Percentiles rank a stretch among this genome's conserved stretches.
phyloP scores from a whole-genome alignment of 1,139 yeast species.

The Nakaseomyces delphensis region DNA sequence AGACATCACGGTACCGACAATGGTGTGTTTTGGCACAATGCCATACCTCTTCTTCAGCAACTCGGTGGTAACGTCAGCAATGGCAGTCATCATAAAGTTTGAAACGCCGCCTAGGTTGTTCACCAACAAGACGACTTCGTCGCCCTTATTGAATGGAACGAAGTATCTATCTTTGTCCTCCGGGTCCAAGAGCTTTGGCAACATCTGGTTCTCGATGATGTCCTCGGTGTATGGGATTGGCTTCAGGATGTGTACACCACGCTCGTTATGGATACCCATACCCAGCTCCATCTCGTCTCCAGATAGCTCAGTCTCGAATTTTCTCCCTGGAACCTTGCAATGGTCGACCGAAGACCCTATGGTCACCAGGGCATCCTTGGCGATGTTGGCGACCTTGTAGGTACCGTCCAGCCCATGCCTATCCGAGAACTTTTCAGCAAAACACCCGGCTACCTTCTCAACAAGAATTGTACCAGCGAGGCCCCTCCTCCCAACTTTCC shows the following conservation, averaged over 20 bases:
- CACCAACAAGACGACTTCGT: constrained; percentile 59
- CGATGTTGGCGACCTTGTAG: constrained; percentile 48
- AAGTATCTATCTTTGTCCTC: constrained; percentile 62
- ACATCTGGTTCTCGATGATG: constrained; percentile 41
- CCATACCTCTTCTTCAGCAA: constrained; percentile 40
- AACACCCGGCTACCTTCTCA: constrained; percentile 80
- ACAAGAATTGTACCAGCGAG: constrained; percentile 83
- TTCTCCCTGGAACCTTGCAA: constrained; percentile 78
- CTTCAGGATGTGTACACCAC: constrained; percentile 62
- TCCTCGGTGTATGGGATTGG: constrained; percentile 64
- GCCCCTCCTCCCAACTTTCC: constrained; percentile 88
- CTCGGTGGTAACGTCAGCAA: constrained; percentile 43
- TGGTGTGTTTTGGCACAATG: constrained; percentile 56
- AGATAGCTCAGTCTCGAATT: constrained; percentile 45
- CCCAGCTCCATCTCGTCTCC: constrained; percentile 76
- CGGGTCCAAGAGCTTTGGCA: constrained; percentile 47
- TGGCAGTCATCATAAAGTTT: constrained; percentile 60
- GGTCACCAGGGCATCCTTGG: constrained; percentile 64
- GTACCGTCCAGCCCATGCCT: constrained; percentile 44
- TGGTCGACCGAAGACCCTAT: constrained; percentile 86
- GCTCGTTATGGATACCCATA: constrained; percentile 93
- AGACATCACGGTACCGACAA: constrained; percentile 71
- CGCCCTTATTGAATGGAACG: constrained; percentile 51
- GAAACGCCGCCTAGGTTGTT: constrained; percentile 87
- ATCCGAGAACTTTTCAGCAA: constrained; percentile 40